Conservation (phyloP, 768 basidiomycete species). For the Boletus speciosus region DNA sequence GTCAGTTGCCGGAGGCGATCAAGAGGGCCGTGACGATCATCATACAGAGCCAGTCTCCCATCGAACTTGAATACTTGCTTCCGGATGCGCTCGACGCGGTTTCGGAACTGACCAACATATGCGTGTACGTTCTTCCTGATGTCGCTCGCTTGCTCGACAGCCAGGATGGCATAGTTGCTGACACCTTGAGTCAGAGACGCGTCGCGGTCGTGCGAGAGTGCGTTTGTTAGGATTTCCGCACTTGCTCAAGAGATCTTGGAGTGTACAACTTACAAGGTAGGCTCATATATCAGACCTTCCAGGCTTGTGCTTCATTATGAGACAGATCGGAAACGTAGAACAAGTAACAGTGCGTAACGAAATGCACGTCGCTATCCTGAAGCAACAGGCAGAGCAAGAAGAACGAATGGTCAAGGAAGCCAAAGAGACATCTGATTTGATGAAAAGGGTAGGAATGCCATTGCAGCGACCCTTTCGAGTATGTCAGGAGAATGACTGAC, state of each 20-base stretch:
- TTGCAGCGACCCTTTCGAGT: neutral
- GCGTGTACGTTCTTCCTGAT: constrained; percentile 4
- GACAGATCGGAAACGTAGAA: constrained; percentile 12
- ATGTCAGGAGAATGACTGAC: neutral
- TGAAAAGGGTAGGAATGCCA: constrained; percentile 10
- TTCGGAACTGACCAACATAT: constrained; percentile 17
- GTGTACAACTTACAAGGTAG: constrained; percentile 18
- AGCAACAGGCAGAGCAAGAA: constrained; percentile 14
- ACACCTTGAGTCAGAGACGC: constrained; percentile 7
- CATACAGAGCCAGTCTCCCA: constrained; percentile 6
- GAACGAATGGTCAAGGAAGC: constrained; percentile 11
- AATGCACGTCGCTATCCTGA: constrained; percentile 12
- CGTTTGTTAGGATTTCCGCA: constrained; percentile 11
- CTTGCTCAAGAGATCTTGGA: constrained; percentile 20
- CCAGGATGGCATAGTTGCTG: neutral
- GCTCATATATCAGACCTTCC: neutral
- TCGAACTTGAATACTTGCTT: constrained; percentile 13
- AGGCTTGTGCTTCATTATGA: neutral
- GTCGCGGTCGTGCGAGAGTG: constrained; percentile 13
- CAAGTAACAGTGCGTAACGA: constrained; percentile 11
- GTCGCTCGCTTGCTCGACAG: neutral
- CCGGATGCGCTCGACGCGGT: constrained; percentile 19
- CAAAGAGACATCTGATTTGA: constrained; percentile 14
- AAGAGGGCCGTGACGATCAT: constrained; percentile 15
- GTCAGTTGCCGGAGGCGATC: constrained; percentile 16